Conservation (phyloP, 441 rosid genomes). For the Cnidoscolus chayamansa region DNA sequence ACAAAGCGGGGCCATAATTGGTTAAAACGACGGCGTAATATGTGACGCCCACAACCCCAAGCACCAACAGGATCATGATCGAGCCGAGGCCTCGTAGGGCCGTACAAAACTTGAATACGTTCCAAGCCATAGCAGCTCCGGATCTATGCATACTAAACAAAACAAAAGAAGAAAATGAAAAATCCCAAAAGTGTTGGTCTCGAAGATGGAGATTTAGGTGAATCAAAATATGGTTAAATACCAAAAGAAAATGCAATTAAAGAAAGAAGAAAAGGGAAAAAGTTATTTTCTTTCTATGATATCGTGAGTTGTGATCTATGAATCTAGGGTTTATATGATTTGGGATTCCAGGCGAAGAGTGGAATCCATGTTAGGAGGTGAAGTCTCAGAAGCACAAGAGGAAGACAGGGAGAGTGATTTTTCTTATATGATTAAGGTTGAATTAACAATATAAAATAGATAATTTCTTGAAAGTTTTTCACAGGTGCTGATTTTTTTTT, state of each 20-base stretch:
- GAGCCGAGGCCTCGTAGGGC: conserved; percentile 90
- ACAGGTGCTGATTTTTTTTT: too few relatives aligned
- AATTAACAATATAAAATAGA: neutral
- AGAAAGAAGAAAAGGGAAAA: neutral
- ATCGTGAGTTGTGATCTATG: conserved; percentile 10
- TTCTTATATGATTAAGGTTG: neutral
- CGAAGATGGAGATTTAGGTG: conserved; percentile 7
- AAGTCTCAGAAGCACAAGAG: neutral
- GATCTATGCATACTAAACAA: conserved; percentile 70
- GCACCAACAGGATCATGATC: conserved; percentile 87
- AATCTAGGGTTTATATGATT: conserved; percentile 36
- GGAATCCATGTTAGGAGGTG: conserved; percentile 30
- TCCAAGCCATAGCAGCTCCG: conserved; percentile 93
- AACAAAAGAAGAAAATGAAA: neutral
- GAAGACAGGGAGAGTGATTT: neutral
- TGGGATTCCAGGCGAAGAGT: conserved; percentile 22
- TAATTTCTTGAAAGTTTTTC: too few relatives aligned
- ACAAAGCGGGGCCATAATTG: conserved; percentile 73
- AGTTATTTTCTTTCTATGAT: neutral
- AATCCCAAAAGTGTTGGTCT: neutral
- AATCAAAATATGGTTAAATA: too few relatives aligned
- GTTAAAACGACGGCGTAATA: conserved; percentile 86
- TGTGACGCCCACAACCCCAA: conserved; percentile 88
- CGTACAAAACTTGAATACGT: conserved; percentile 91
- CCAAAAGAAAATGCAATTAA: neutral